Percentiles rank a stretch among this genome's conserved stretches.
Evolutionary conservation across 305 asterid genomes (phyloP).

Genomic region (Fraxinus paxiana): DNA sequence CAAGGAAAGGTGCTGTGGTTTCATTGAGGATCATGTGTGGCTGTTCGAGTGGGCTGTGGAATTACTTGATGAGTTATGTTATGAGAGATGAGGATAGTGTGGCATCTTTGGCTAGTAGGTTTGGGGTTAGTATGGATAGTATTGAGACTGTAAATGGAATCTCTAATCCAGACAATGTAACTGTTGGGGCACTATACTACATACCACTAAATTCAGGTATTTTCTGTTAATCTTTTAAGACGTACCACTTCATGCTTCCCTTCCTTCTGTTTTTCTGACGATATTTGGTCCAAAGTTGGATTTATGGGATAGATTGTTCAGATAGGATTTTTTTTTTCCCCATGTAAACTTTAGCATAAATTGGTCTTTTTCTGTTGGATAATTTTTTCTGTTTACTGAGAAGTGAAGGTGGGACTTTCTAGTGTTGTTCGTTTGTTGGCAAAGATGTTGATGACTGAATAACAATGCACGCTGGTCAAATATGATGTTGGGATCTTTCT

Average conservation of each 20-base stretch:
- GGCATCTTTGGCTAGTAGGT: slow-evolving; percentile 77
- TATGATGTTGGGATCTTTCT: neutral
- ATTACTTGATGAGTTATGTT: slow-evolving; percentile 89
- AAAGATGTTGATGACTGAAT: neutral
- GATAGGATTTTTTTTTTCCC: neutral
- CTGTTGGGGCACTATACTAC: slow-evolving; percentile 70
- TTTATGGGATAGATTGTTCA: slow-evolving; percentile 4
- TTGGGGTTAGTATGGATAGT: slow-evolving; percentile 96
- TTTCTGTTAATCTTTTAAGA: slow-evolving; percentile 15
- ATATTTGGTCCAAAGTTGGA: slow-evolving; percentile 20
- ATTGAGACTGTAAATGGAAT: slow-evolving; percentile 73
- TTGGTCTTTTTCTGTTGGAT: neutral
- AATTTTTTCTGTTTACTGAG: neutral
- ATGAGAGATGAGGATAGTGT: slow-evolving; percentile 75
- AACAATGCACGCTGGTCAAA: neutral
- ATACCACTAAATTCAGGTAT: slow-evolving; percentile 83
- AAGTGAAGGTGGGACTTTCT: neutral
- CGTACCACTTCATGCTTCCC: neutral
- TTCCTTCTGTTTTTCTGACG: neutral
- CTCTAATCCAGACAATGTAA: slow-evolving; percentile 76
- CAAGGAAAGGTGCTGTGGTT: slow-evolving; percentile 74
- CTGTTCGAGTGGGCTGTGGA: slow-evolving; percentile 91
- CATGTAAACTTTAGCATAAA: neutral
- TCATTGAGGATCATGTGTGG: slow-evolving; percentile 76
- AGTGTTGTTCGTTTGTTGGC: slow-evolving; percentile 4